These are phyloP conservation scores for Trifolium repens DNA, from an alignment of 306 rosid species.

Conservation along the genomic window DNA sequence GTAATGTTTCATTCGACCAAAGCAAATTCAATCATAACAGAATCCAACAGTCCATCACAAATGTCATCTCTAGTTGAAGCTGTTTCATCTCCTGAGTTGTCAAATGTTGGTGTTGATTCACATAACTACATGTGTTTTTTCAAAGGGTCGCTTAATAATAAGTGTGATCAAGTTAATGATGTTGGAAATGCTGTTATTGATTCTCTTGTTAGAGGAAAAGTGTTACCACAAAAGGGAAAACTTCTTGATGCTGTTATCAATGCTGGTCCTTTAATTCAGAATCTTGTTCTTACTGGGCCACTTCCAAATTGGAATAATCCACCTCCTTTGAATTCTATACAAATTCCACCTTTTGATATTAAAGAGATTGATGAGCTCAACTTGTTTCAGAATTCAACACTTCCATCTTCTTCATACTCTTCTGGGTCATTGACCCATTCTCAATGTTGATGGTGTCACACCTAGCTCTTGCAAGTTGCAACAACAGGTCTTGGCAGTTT, in stretches of 20 bases:
- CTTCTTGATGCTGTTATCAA: slow-evolving; percentile 64
- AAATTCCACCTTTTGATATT: slow-evolving; percentile 56
- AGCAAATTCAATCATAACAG: slow-evolving; percentile 65
- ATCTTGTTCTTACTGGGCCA: slow-evolving; percentile 64
- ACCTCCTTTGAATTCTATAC: slow-evolving; percentile 60
- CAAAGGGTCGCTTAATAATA: not conserved
- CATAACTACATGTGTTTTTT: not conserved
- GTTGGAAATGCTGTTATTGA: slow-evolving; percentile 50
- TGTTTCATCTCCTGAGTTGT: slow-evolving; percentile 48
- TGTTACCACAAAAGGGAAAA: slow-evolving; percentile 70
- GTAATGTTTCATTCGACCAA: slow-evolving; percentile 45
- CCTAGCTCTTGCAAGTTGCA: slow-evolving; percentile 1
- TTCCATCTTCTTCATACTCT: slow-evolving; percentile 1
- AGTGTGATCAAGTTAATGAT: slow-evolving; percentile 36
- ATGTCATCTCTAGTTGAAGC: slow-evolving; percentile 59
- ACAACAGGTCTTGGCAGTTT: slow-evolving; percentile 35
- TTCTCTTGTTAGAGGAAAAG: slow-evolving; percentile 45
- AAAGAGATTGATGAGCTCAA: slow-evolving; percentile 41
- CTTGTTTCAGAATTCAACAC: slow-evolving; percentile 1
- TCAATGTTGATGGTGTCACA: slow-evolving; percentile 46
- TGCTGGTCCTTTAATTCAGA: slow-evolving; percentile 74
- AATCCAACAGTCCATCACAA: slow-evolving; percentile 58
- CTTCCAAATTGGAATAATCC: slow-evolving; percentile 82
- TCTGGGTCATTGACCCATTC: slow-evolving; percentile 22
- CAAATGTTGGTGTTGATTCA: slow-evolving; percentile 47